Conservation (phyloP, 768 basidiomycete genomes). For the Harrya chromipes region DNA sequence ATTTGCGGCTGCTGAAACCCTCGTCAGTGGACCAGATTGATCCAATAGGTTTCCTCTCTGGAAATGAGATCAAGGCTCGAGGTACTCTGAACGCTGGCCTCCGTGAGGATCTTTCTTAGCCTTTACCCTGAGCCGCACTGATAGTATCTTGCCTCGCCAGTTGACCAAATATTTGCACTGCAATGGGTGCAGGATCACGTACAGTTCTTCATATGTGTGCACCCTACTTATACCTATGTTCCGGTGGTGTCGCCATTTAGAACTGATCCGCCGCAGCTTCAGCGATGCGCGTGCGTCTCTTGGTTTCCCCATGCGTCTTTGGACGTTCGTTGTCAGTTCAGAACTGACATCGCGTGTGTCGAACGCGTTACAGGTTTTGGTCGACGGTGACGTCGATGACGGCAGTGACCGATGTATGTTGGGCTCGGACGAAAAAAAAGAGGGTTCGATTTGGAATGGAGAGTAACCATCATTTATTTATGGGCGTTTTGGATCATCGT, state of each 20-base stretch:
- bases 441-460: too few species aligned
- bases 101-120: conserved; percentile 15
- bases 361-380: conserved; percentile 12
- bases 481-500: too few species aligned
- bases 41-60: conserved; percentile 31
- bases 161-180: conserved; percentile 36
- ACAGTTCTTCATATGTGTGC: not conserved
- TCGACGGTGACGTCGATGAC: conserved; percentile 5
- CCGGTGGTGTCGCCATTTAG: conserved; percentile 1
- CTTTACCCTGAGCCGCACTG: not conserved
- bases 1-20: too few species aligned
- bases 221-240: not conserved
- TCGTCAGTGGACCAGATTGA: not conserved
- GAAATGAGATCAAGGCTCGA: conserved; percentile 26
- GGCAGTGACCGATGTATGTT: not conserved
- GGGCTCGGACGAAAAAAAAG: not conserved
- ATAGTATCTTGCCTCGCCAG: conserved; percentile 9
- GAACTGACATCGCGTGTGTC: not conserved
- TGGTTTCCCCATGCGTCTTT: not conserved
- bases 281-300: conserved; percentile 15
- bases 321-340: too few species aligned
- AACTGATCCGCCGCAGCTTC: not conserved
- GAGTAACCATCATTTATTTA: too few species aligned
- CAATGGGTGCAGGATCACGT: conserved; percentile 37
- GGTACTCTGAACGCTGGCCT: conserved; percentile 36